phyloP scores from a whole-genome alignment of 257 asterid species.

The Linderniella brevidens region DNA sequence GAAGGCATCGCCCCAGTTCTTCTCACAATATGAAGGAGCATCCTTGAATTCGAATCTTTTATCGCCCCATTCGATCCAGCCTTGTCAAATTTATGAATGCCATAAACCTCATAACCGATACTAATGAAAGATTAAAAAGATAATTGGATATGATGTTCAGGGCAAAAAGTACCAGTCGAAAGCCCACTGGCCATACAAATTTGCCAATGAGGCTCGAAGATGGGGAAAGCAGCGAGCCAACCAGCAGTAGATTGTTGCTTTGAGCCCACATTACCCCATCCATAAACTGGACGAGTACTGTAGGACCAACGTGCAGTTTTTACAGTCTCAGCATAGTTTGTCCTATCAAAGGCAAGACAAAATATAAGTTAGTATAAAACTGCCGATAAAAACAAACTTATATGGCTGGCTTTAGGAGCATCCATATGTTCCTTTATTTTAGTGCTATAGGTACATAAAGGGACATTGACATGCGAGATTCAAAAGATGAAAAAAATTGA shows the following conservation, averaged over 20 bases:
- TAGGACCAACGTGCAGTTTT: conserved; percentile 93
- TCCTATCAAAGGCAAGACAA: no score
- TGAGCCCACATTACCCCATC: conserved; percentile 84
- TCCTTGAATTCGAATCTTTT: conserved; percentile 65
- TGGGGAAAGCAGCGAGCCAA: conserved; percentile 98
- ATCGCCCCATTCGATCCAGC: conserved; percentile 99
- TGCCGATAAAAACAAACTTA: no score
- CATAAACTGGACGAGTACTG: conserved; percentile 76
- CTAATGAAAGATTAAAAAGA: no score
- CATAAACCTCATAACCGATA: no score
- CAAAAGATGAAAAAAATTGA: neutral
- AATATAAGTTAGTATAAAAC: no score
- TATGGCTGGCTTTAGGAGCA: no score
- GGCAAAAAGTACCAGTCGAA: conserved; percentile 94
- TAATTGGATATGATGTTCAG: no score
- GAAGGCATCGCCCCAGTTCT: conserved; percentile 95
- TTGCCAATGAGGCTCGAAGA: conserved; percentile 99
- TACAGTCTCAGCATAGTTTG: conserved; percentile 59
- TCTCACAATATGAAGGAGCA: conserved; percentile 94
- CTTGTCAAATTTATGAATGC: conserved; percentile 18
- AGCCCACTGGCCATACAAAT: conserved; percentile 96
- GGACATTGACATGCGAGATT: neutral
- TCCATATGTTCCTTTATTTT: no score
- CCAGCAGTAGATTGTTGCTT: conserved; percentile 94
- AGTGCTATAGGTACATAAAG: no score